A percentile compares a stretch with the other conserved stretches of the same genome.
Evolutionary conservation across 805 yeast species (phyloP).

Genomic region (Ogataea nitratoaversa): DNA sequence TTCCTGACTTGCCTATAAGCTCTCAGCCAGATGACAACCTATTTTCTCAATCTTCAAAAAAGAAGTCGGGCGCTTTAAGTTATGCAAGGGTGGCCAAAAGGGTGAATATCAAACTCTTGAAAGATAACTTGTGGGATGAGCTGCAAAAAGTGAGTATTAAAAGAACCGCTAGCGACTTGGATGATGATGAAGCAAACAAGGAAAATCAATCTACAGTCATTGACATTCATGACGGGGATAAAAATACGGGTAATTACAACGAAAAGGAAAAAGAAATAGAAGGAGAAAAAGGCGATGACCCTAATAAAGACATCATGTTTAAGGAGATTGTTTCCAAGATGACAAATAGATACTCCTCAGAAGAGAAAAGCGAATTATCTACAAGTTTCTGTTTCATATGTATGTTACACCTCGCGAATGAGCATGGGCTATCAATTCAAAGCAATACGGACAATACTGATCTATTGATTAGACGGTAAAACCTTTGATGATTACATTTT

Average conservation of each 20-base stretch:
- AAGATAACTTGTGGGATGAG: constrained; percentile 44
- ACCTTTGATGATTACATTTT: too few species aligned
- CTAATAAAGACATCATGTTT: constrained; percentile 20
- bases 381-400: constrained; percentile 51
- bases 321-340: constrained; percentile 34
- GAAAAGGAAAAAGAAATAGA: constrained; percentile 4
- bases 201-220: constrained; percentile 1
- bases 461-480: constrained; percentile 27
- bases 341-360: constrained; percentile 33
- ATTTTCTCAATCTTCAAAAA: constrained; percentile 13
- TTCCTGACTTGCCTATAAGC: constrained; percentile 20
- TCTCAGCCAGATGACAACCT: constrained; percentile 15
- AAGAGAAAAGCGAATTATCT: constrained; percentile 39
- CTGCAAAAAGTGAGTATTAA: constrained; percentile 26
- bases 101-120: constrained; percentile 44
- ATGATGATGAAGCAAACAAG: constrained; percentile 14
- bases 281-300: constrained; percentile 5
- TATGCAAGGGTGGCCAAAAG: constrained; percentile 46
- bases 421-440: constrained; percentile 39
- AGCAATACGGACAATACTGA: constrained; percentile 34
- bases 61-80: constrained; percentile 28
- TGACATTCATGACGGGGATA: constrained; percentile 2
- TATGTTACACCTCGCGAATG: constrained; percentile 46
- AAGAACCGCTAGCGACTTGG: constrained; percentile 28
- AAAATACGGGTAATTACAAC: too few species aligned